Evolutionary conservation across 345 rosid species (phyloP).

Genomic region (Arabis alpina): DNA sequence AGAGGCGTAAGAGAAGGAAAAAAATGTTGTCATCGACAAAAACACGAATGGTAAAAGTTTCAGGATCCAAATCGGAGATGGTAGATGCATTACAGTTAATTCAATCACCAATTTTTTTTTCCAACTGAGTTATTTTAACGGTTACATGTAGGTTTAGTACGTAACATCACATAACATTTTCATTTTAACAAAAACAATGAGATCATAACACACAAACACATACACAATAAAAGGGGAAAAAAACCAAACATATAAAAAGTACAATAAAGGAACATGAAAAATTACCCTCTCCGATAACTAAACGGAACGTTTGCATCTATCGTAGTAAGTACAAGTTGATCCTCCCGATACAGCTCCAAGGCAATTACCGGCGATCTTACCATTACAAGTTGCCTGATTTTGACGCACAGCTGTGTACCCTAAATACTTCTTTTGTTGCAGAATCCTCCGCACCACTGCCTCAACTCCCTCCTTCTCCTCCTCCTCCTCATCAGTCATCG

Average conservation of each 20-base stretch:
- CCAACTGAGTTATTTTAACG: too few species aligned
- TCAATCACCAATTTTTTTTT: too few species aligned
- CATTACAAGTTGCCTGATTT: constrained; percentile 1
- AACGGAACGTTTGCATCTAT: constrained; percentile 21
- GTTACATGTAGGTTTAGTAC: too few species aligned
- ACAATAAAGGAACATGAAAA: neutral
- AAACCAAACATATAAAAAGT: neutral
- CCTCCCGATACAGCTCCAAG: neutral
- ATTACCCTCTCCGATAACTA: neutral
- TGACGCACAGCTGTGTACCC: neutral
- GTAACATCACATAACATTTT: too few species aligned
- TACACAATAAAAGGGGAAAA: too few species aligned
- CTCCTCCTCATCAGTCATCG: neutral
- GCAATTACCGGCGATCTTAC: constrained; percentile 14
- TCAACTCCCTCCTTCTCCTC: constrained; percentile 12
- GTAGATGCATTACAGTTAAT: too few species aligned
- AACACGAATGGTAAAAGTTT: too few species aligned
- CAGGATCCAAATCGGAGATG: too few species aligned
- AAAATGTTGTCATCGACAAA: too few species aligned
- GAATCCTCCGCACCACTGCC: constrained; percentile 29
- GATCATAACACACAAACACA: too few species aligned
- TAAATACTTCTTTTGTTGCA: constrained; percentile 14
- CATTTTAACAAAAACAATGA: too few species aligned
- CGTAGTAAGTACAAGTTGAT: constrained; percentile 5
- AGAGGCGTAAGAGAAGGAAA: too few species aligned